phyloP scores from a whole-genome alignment of 305 asterid species.

The Plantago rigida region DNA sequence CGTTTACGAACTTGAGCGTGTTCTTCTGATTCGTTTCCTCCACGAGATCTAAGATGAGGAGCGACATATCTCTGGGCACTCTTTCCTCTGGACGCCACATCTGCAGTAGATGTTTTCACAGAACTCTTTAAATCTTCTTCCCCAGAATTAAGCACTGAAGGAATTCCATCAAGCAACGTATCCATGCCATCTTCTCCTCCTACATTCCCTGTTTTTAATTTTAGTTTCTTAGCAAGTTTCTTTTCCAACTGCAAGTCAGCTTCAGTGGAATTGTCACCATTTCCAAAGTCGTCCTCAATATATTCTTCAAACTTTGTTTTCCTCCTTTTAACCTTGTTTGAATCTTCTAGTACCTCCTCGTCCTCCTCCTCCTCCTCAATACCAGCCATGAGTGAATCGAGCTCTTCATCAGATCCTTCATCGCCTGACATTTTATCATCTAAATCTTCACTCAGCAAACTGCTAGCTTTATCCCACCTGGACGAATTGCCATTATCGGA shows the following conservation, averaged over 20 bases:
- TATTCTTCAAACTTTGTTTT: slow-evolving; percentile 41
- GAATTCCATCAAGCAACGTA: slow-evolving; percentile 39
- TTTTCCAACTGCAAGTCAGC: slow-evolving; percentile 40
- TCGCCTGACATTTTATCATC: slow-evolving; percentile 28
- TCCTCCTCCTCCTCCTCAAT: slow-evolving; percentile 21
- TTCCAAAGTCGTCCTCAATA: slow-evolving; percentile 10
- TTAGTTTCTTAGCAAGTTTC: slow-evolving; percentile 40
- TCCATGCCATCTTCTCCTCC: slow-evolving; percentile 35
- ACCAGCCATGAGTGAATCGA: slow-evolving; percentile 27
- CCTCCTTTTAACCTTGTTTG: slow-evolving; percentile 29
- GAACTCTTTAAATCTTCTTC: background rate
- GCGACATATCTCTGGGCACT: slow-evolving; percentile 46
- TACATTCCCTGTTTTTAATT: slow-evolving; percentile 35
- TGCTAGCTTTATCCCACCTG: slow-evolving; percentile 23
- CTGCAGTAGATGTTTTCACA: too few relatives aligned
- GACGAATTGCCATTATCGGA: slow-evolving; percentile 14
- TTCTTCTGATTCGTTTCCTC: slow-evolving; percentile 55
- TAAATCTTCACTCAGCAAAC: slow-evolving; percentile 30
- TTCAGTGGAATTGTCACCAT: slow-evolving; percentile 30
- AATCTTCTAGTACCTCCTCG: slow-evolving; percentile 28
- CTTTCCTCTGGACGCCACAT: too few relatives aligned
- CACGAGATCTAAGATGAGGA: slow-evolving; percentile 57
- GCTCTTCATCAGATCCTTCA: slow-evolving; percentile 30
- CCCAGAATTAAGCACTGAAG: slow-evolving; percentile 31
- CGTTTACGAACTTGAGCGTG: slow-evolving; percentile 56